These are phyloP conservation scores for Sporothrix schenckii DNA, from an alignment of 2,329 filamentous ascomycete genomes.

Conservation along the genomic window DNA sequence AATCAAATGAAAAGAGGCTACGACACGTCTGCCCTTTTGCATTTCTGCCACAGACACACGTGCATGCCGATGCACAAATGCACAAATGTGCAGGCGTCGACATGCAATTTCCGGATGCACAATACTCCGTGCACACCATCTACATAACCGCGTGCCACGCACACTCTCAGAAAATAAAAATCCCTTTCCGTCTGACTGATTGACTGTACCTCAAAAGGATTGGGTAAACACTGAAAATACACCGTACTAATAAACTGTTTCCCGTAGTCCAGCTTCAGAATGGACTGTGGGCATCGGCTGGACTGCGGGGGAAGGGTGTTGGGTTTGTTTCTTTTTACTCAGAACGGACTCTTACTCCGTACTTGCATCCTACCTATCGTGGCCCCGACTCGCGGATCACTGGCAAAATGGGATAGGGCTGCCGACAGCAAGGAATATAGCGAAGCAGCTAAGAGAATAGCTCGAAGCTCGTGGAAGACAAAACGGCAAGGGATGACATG, in stretches of 20 bases:
- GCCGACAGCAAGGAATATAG: constrained; percentile 21
- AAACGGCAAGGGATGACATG: constrained; percentile 5
- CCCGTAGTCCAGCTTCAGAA: neutral
- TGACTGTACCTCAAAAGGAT: neutral
- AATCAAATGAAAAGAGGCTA: too few species aligned
- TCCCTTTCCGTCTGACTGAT: neutral
- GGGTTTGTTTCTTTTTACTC: neutral
- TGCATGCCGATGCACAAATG: constrained; percentile 28
- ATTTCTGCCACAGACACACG: neutral
- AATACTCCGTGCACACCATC: constrained; percentile 15
- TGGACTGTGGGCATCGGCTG: neutral
- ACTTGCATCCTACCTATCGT: constrained; percentile 7
- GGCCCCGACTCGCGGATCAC: neutral
- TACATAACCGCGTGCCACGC: constrained; percentile 16
- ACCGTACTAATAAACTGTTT: neutral
- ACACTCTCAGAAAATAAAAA: constrained; percentile 1
- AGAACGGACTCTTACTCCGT: neutral
- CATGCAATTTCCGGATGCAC: constrained; percentile 20
- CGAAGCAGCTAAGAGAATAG: constrained; percentile 17
- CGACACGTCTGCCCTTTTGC: neutral
- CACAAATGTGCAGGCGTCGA: constrained; percentile 24
- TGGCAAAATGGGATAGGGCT: constrained; percentile 17
- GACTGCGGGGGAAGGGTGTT: constrained; percentile 26
- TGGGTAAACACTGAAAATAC: neutral
- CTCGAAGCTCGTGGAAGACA: neutral